Evolutionary conservation across 148 eudicot species (phyloP).

Genomic region (Chenopodium quinoa): DNA sequence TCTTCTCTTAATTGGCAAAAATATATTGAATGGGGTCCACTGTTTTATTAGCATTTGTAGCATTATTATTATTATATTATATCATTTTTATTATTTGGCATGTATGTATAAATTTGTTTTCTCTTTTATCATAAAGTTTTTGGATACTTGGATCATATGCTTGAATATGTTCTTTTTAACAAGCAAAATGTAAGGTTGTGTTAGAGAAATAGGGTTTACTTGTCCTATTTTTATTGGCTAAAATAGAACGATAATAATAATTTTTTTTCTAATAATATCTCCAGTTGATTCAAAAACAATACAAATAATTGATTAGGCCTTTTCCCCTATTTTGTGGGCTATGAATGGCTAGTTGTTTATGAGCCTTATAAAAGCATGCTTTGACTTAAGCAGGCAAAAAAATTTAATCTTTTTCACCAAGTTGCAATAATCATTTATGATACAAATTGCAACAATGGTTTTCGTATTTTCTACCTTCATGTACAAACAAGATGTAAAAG

Average conservation of each 20-base stretch:
- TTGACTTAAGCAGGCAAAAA: slow-evolving; percentile 13
- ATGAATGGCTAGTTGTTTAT: neutral
- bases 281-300: neutral
- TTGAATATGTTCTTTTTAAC: slow-evolving; percentile 16
- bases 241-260: neutral
- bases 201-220: slow-evolving; percentile 25
- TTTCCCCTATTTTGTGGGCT: neutral
- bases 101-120: neutral
- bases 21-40: slow-evolving; percentile 21
- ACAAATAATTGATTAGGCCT: neutral
- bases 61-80: neutral
- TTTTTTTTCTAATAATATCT: neutral
- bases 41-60: neutral
- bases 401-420: neutral
- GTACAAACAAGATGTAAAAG: neutral
- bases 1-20: slow-evolving; percentile 30
- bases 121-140: neutral
- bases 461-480: neutral
- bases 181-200: slow-evolving; percentile 9
- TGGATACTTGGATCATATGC: slow-evolving; percentile 8
- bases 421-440: neutral
- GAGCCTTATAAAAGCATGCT: slow-evolving; percentile 1
- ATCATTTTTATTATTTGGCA: neutral
- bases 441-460: neutral
- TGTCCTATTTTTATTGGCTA: slow-evolving; percentile 19